Evolutionary conservation across 2,329 filamentous ascomycete species (phyloP), one percentile per base, ranked within the genome.

Genomic region (Sarocladium oryzae): DNA sequence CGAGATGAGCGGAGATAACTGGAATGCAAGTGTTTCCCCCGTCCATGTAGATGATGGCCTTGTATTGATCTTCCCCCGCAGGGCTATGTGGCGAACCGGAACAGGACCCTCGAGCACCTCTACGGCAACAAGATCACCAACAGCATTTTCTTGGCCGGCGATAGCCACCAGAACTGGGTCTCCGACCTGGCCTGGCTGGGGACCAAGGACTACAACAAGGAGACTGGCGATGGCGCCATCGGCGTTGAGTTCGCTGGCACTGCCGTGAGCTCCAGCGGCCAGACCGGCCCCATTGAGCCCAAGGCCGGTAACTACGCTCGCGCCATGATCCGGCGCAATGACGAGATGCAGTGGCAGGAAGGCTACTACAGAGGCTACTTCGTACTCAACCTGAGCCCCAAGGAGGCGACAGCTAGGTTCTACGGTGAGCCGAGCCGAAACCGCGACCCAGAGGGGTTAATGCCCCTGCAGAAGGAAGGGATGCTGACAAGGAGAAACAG

Each of bases 341-440:
- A 71, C 1, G 82, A 86, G 63, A 69, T 89, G 43, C 82, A 86
- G 60, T 89, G 85, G 86, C 80, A 84, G 57, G 85, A 89, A 52
- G 64, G 82, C 7, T 89, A 86, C 63, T 89, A 88, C 64, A 75
- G 85, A 16, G 86, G 86, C 1, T 89, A 89, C 67, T 88, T 82
- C 57, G 77, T 85, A 60, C 69, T 89, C 36, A 74, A 77, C 45
- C 69, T 87, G 51, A 72, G 68, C 18, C 72, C 78, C 20, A 71
- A 83, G 10, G 68, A 76, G 40, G 72, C 86, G 2, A 70, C 77
- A n/a, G 85, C 85, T 0, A 71, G 73, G 11, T 89, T 77, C 67
- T 89, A 82, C 57, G 85, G 82, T 36, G 60, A 77, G 60, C 40
- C 30, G 8, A 15, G 4, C n/a, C 26, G 10, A n/a, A n/a, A n/a